These are phyloP conservation scores for Lactifluus echinatus DNA, from an alignment of 768 basidiomycete genomes.

Conservation along the genomic window DNA sequence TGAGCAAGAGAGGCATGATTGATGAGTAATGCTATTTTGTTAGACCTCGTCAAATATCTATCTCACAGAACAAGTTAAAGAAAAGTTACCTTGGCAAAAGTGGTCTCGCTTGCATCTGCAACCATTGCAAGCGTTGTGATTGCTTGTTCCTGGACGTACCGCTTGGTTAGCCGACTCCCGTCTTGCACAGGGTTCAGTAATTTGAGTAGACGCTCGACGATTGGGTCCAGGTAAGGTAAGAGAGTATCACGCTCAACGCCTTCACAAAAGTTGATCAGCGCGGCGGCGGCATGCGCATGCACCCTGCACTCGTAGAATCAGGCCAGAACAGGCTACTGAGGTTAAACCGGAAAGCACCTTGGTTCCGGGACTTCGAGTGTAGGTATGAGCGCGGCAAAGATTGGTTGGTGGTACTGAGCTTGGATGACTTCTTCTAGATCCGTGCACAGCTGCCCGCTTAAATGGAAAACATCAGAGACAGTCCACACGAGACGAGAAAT, in stretches of 20 bases:
- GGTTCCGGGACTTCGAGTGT: constrained; percentile 69
- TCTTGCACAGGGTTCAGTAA: constrained; percentile 46
- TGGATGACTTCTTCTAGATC: constrained; percentile 84
- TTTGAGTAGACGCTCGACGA: constrained; percentile 64
- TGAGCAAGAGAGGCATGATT: constrained; percentile 76
- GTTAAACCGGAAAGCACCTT: constrained; percentile 35
- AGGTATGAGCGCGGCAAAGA: constrained; percentile 63
- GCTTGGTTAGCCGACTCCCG: constrained; percentile 33
- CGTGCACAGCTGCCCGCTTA: constrained; percentile 80
- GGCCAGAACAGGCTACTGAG: neutral
- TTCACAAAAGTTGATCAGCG: constrained; percentile 87
- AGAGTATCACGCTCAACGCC: constrained; percentile 69
- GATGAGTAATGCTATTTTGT: constrained; percentile 65
- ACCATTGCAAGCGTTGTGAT: constrained; percentile 87
- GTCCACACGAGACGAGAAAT: neutral
- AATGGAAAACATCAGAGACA: constrained; percentile 2
- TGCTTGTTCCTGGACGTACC: constrained; percentile 83
- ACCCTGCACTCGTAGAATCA: constrained; percentile 39
- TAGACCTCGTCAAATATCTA: neutral
- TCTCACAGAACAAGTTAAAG: neutral
- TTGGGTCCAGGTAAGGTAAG: constrained; percentile 68
- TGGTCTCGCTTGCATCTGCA: constrained; percentile 72
- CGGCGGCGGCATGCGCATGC: constrained; percentile 79
- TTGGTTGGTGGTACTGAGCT: constrained; percentile 53
- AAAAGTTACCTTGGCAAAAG: constrained; percentile 56